Percentiles rank a stretch among this genome's conserved stretches.
Conservation (phyloP, 306 rosid genomes). For the Cicer bijugum region DNA sequence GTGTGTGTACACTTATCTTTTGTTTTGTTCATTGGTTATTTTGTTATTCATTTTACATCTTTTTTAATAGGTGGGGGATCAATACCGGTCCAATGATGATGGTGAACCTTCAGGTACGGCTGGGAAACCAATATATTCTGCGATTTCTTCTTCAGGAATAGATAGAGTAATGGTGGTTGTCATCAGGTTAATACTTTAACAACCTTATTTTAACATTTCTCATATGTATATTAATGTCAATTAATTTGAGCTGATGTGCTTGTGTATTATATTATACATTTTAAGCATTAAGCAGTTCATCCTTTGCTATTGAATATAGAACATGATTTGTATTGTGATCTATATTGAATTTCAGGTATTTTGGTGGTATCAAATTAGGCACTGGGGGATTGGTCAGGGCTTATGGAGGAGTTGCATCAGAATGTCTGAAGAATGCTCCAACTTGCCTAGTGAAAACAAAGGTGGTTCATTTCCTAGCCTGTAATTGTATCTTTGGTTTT, state of each 20-base stretch:
- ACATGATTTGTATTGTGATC: constrained; percentile 20
- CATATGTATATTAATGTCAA: constrained; percentile 7
- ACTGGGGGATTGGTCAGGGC: constrained; percentile 94
- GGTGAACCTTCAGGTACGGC: constrained; percentile 96
- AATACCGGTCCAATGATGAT: constrained; percentile 89
- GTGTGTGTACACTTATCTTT: neutral
- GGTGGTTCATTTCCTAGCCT: constrained; percentile 54
- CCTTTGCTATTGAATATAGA: constrained; percentile 32
- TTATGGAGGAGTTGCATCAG: constrained; percentile 91
- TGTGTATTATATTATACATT: constrained; percentile 23
- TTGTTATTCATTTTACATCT: neutral
- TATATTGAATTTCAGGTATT: constrained; percentile 57
- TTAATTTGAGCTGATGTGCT: constrained; percentile 10
- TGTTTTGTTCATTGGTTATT: constrained; percentile 6
- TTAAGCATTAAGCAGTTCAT: constrained; percentile 25
- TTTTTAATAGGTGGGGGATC: constrained; percentile 79
- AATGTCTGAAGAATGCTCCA: constrained; percentile 83
- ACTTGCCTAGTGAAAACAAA: constrained; percentile 80
- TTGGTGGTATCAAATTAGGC: constrained; percentile 93
- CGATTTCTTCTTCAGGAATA: constrained; percentile 82
- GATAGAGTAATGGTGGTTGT: constrained; percentile 97
- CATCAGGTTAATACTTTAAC: constrained; percentile 63
- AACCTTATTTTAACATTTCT: constrained; percentile 27
- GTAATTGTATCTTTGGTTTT: constrained; percentile 31
- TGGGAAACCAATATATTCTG: constrained; percentile 89